Evolutionary conservation across 352 stramenopile species (phyloP), one percentile per base, ranked within the genome.

Genomic region (Aphanomyces euteiches): DNA sequence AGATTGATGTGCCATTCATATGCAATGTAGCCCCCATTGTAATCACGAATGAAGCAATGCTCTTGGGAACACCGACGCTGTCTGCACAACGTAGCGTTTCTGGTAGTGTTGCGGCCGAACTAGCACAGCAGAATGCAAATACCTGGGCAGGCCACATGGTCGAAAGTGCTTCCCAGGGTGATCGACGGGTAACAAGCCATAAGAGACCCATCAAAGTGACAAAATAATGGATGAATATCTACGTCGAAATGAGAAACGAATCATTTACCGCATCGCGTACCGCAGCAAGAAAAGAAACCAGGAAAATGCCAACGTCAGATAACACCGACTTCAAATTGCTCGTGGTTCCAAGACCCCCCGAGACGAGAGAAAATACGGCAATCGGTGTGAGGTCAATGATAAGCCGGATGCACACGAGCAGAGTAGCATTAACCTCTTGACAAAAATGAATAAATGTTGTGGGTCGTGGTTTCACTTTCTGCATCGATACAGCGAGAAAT

Each of bases 1-100:
- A 88, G 69, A 91, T 86, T 12, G 83, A 84, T 38, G 78, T 83
- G 72, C 85, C 85, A 67, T 93, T 90, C 80, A 90, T 93, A 77
- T 93, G 82, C 41, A 84, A 75, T 3, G 78, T 89, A 38, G 75
- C 82, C 12, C 85, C 85, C 59, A 93, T 84, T 7, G 85, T 90
- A 40, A 93, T 45, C 37, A 93, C 80, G 59, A 93, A 93, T 45
- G 83, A 77, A 43, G 82, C 48, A 5, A 93, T 78, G 13, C 78
- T 77, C 15, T 83, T 83, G 43, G 90, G 80, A 54, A 89, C 80
- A 2, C 76, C 75, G 37, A 83, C 87, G 36, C 74, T 78, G 64
- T 88, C 80, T 21, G 88, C 82, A 43, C 82, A 90, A 17, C 77
- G 83, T 40, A 93, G 75, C 48, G 83, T 89, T 12, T 90, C 67